Evolutionary conservation across 805 yeast genomes (phyloP).

Genomic region (Schwanniomyces yamadae): DNA sequence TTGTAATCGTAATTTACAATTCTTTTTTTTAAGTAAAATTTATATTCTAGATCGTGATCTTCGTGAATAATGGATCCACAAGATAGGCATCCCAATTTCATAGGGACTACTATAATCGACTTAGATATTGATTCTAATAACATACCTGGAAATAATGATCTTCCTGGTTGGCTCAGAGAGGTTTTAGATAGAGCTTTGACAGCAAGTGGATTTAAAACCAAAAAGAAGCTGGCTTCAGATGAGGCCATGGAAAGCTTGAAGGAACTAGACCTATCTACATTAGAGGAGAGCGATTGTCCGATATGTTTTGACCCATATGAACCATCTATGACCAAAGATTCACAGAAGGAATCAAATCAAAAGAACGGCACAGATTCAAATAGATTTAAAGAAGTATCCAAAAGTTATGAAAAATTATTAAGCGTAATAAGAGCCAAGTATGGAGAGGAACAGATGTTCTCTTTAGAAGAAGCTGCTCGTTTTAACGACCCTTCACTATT

Average conservation of each 20-base stretch:
- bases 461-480: constrained; percentile 6
- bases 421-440: constrained; percentile 5
- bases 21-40: too few relatives aligned
- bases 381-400: constrained; percentile 2
- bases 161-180: constrained; percentile 34
- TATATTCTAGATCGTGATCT: too few relatives aligned
- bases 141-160: constrained; percentile 14
- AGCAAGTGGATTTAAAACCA: constrained; percentile 24
- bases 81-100: constrained; percentile 9
- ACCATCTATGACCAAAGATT: constrained; percentile 5
- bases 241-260: constrained; percentile 38
- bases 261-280: constrained; percentile 16
- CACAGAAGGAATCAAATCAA: neutral
- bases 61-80: constrained; percentile 6
- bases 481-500: constrained; percentile 35
- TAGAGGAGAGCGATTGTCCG: constrained; percentile 31
- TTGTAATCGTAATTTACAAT: too few relatives aligned
- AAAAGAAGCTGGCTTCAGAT: constrained; percentile 32
- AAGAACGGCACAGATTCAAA: neutral
- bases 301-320: constrained; percentile 41
- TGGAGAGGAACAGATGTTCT: constrained; percentile 7
- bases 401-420: constrained; percentile 2
- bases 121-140: constrained; percentile 17
- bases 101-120: constrained; percentile 19
- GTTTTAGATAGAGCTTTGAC: constrained; percentile 35